A percentile compares a stretch with the other conserved stretches of the same genome.
Conservation (phyloP, 495 filamentous ascomycete species). For the Chaetomium fimeti region DNA sequence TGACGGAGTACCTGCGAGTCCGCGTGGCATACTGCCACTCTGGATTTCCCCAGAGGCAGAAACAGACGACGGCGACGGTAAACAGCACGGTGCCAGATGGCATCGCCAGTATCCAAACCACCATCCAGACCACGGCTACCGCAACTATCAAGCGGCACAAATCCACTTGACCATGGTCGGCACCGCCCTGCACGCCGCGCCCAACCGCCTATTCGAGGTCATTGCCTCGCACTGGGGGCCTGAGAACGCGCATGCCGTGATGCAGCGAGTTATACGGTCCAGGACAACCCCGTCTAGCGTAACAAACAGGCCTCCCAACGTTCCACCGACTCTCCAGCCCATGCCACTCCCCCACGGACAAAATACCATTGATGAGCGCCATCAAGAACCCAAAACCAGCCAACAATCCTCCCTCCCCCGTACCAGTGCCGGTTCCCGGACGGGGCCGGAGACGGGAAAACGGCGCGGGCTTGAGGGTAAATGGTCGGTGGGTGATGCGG, state of each 20-base stretch:
- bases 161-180: conserved; percentile 42
- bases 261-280: conserved; percentile 37
- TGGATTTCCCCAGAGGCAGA: conserved; percentile 39
- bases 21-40: conserved; percentile 51
- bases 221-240: conserved; percentile 47
- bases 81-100: conserved; percentile 20
- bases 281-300: conserved; percentile 17
- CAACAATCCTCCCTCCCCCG: neutral
- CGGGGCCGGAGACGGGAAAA: neutral
- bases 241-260: conserved; percentile 39
- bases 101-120: conserved; percentile 35
- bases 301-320: neutral
- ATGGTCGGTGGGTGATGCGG: conserved; percentile 3
- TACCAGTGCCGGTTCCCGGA: neutral
- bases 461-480: conserved; percentile 3
- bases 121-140: conserved; percentile 43
- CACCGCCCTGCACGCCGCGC: conserved; percentile 26
- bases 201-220: conserved; percentile 44
- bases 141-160: conserved; percentile 47
- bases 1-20: conserved; percentile 45
- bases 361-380: neutral
- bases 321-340: neutral
- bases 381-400: neutral
- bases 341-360: neutral
- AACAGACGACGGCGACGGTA: neutral